Evolutionary conservation across 805 yeast species (phyloP), one percentile per base, ranked within the genome.

Genomic region (Ogataea paradorogensis): DNA sequence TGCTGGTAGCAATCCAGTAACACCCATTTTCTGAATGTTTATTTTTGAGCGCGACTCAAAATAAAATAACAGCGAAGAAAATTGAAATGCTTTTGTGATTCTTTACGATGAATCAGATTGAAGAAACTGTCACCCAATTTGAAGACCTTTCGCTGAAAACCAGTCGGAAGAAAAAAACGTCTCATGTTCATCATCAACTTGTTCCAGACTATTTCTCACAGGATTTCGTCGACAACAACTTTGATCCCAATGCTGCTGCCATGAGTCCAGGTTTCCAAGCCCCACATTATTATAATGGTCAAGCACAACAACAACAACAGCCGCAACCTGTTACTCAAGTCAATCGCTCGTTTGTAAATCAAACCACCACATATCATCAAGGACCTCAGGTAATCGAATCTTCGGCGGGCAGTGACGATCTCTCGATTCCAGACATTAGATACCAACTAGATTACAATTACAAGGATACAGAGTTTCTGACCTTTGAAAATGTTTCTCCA

Each of bases 401-500:
- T 7, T 15, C 18, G 25, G 9, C 33, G 7, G 33, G 33, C 23
- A 15, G 47, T 3, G 58, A 52, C 23, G 51, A 48, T n/a, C 63
- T 71, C n/a, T 62, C 70, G 3, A 59, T 69, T 25, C 66, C 67
- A 3, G 60, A 55, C 14, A 56, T 61, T 53, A 50, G 71, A 41
- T 47, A 55, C 38, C 47, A 50, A 15, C 44, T 50, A n/a, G 67
- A 62, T 35, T 52, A 63, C 16, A 62, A 65, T 38, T 62, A 63
- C 45, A 50, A 64, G 49, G 48, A 65, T 47, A 61, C 61, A 31
- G 59, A 76, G 1, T 90, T 86, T 61, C 71, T 73, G 34, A 84
- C 96, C 1, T 80, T 85, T 52, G 79, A 81, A 56, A 79, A 87
- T 55, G 82, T 87, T 1, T 72, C 78, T 9, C 95, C 98, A 5